Evolutionary conservation across 768 basidiomycete species (phyloP), one percentile per base, ranked within the genome.

Genomic region (Amanita fuliginea): DNA sequence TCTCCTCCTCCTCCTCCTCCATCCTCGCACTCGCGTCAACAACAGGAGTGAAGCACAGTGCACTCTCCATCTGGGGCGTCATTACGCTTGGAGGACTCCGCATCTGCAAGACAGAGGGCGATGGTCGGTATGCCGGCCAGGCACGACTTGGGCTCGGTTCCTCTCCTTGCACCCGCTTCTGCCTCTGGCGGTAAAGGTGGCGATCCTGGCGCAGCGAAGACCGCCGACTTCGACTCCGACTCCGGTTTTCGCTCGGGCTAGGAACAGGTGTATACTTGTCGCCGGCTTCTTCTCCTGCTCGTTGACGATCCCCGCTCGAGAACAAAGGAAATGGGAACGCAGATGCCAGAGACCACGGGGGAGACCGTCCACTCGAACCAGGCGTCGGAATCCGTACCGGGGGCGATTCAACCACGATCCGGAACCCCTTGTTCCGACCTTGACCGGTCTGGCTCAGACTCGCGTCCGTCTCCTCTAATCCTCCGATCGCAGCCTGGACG

Each of bases 61-160:
- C 67, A 22, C 67, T 73, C 49, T 80, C 74, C 49, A 84, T 66
- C 0, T 75, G 71, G 1, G 77, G 76, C 9, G 75, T 81, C 60
- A 67, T 76, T 32, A 84, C 61, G 51, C 70, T 69, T 2, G 78
- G 69, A 0, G 83, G 82, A 53, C 78, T 80, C 21, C 66, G 66
- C 0, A 79, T 78, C 3, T 84, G 67, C 18, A 75, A 19, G 14
- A 36, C 35, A 18, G 35, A 47, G 14, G 24, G 35, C 2, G 33
- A 55, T 60, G 19, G 58, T 47, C 42, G 51, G 52, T 58, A 32
- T 51, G 53, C 16, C 50, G 46, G 26, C 14, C 33, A 52, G 48
- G 42, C 22, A 9, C 32, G 32, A 32, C 39, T 42, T 4, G 46
- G 43, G 19, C 22, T 42, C 18, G 26, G 19, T 2, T 26, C 30